Base-by-base conservation (phyloP, 306 rosid genomes). In the Dicorynia guianensis region DNA sequence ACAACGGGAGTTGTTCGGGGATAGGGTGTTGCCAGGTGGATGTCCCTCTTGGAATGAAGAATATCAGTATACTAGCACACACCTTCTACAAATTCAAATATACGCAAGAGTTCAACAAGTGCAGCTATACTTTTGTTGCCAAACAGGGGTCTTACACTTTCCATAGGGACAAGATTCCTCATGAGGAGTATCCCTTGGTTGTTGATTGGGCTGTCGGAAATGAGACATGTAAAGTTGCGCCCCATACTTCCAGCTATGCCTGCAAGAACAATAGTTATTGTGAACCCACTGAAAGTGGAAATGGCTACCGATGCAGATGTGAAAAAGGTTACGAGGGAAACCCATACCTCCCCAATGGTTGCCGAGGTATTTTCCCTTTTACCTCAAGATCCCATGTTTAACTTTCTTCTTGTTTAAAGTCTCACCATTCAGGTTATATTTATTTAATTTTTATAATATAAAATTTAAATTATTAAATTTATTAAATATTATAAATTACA, bases 201-300 rank as follows among this genome's bases (percentile, higher is more conserved):
- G 49, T 82, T 20, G 84, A 86, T 66, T 88, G 93, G 93, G 69
- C 58, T 10, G 79, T 77, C 2, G 81, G 80, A 18, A 18, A 58
- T 0, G 2, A 38, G 10, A 67, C 50, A 0, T 83, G 92, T 50
- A 0, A 2, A 46, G 8, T 13, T 0, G 80, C 71, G 12, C 1
- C 17, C 9, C 36, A 53, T 1, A 60, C 14, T 14, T 8, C 53
- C 6, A 69, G 33, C 30, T 60, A 49, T 40, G 5, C 74, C 0
- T 75, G 79, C 30, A n/a, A 0, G 0, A 57, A 49, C 10, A 69
- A 67, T 5, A 8, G 0, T 9, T 30, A 48, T 55, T 3, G 6
- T 6, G n/a, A 33, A 0, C 11, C 18, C 39, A 0, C 10, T 0
- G 60, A 12, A 15, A 40, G 17, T 8, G 76, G 74, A 1, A 2